Evolutionary conservation across 2,329 filamentous ascomycete genomes (phyloP), one percentile per base, ranked within the genome.

Genomic region (Pseudophaeomoniella oleicola): DNA sequence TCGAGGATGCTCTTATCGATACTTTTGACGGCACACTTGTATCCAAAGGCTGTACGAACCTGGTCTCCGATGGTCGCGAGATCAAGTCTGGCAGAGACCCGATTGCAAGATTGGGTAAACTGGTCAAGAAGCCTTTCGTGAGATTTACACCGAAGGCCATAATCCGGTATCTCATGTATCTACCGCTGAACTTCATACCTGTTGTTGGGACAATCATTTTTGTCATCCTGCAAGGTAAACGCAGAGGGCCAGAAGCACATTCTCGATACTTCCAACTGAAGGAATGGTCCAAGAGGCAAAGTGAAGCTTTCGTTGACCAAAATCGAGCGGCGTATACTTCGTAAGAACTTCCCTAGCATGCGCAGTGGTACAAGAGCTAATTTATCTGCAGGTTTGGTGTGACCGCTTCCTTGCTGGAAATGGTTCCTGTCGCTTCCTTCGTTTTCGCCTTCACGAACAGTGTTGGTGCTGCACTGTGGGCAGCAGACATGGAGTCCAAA

Each of bases 391-490:
- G 58, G 31, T 67, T 72, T 44, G 92, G 87, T 4, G 81, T 94
- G 39, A 73, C 83, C 2, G 80, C 85, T 4, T 84, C 82, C 34
- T 59, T 90, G 1, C 67, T 94, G 3, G 86, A 94, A 54, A 79
- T 94, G 66, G 61, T 94, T 2, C 88, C 88, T 0, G 63, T 94
- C 42, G 75, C 70, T 4, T 87, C 82, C 4, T 80, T 94, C 37
- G 69, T 88, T 42, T 93, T 94, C 51, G 71, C 81, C 1, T 94
- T 92, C 56, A 94, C 86, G 12, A 94, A 94, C 56, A 81, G 83
- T 2, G 85, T 93, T 40, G 88, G 86, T 5, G 88, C 87, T 37
- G 88, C 88, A 5, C 63, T 96, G n/a, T 94, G 86, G 86, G 87
- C 88, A 30, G 82, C 84, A 13, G 86, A 92, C 55, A 72, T 92